A percentile compares a stretch with the other conserved stretches of the same genome.
Evolutionary conservation across 805 yeast species (phyloP).

Genomic region (Millerago galiae): DNA sequence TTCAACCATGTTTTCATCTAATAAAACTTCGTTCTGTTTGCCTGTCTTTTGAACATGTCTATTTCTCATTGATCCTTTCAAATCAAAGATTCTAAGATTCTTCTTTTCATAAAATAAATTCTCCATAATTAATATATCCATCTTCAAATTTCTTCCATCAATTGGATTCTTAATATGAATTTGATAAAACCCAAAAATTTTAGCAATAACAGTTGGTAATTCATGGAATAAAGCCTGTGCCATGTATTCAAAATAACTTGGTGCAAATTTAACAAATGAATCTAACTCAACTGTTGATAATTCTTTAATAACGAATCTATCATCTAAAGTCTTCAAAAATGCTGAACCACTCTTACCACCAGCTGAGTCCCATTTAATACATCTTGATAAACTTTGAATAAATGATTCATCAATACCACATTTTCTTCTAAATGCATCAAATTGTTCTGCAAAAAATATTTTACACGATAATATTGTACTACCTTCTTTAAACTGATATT

Average conservation of each 20-base stretch:
- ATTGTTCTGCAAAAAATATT: slow-evolving; percentile 92
- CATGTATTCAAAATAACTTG: slow-evolving; percentile 93
- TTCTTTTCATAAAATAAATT: slow-evolving; percentile 81
- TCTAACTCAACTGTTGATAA: slow-evolving; percentile 83
- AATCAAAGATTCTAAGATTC: slow-evolving; percentile 82
- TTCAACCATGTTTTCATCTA: slow-evolving; percentile 98
- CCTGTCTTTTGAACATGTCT: slow-evolving; percentile 97
- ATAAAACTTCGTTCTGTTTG: slow-evolving; percentile 82
- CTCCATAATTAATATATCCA: slow-evolving; percentile 95
- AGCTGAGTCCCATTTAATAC: slow-evolving; percentile 90
- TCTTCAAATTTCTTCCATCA: slow-evolving; percentile 69
- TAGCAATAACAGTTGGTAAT: slow-evolving; percentile 88
- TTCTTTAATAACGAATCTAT: slow-evolving; percentile 84
- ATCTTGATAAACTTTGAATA: slow-evolving; percentile 84
- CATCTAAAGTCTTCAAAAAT: slow-evolving; percentile 86
- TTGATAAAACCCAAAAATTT: slow-evolving; percentile 93
- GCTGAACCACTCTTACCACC: slow-evolving; percentile 98
- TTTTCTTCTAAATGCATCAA: slow-evolving; percentile 83
- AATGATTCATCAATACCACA: slow-evolving; percentile 74
- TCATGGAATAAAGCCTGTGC: slow-evolving; percentile 93
- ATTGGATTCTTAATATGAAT: slow-evolving; percentile 77
- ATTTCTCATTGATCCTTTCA: slow-evolving; percentile 97
- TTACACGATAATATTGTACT: slow-evolving; percentile 81
- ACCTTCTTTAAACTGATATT: slow-evolving; percentile 88
- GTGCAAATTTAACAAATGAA: slow-evolving; percentile 92